Base-by-base conservation (phyloP, 768 basidiomycete species). In the Termitomyces sp. region DNA sequence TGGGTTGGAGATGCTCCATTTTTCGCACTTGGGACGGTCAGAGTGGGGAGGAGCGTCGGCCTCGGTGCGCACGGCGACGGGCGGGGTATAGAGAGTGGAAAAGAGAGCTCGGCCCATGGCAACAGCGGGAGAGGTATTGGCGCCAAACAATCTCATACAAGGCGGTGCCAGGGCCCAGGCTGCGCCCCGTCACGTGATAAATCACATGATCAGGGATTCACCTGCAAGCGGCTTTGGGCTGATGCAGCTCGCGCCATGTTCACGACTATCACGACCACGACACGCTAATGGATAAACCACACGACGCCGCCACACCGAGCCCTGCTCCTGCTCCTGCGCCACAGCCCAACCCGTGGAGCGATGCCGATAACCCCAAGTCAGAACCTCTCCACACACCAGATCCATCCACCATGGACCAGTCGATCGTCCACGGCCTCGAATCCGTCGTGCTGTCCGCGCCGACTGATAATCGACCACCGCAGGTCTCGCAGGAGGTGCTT, bases 101-200 rank as follows among this genome's bases (percentile, higher is more conserved):
- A 81, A 85, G 53, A 86, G 77, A 63, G 83, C 77, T 61, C 85
- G 83, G 64, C 85, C 85, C 85, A 86, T 86, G 33, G 54, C 69
- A 51, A 64, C 60, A 60, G 55, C 59, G 64, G 66, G 68, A 61
- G 63, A 64, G 63, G 44, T 64, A 64, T 61, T 62, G 60, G 59
- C 7, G 36, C 40, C 59, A 63, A 65, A 65, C 62, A 65, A 53
- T 20, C 61, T 61, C 61, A 65, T 20, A 36, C 2, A 59, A 52
- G 23, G 23, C 23, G 23, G 23, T 23, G 23, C 23, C 23, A n/a
- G n/a, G n/a, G n/a, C n/a, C n/a, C n/a, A 23, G 23, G 23, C 23
- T 23, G 23, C 23, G 23, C 23, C 23, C 23, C 23, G 23, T 23
- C 23, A 30, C 46, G 20, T 33, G 53, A 0, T 0, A 5, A 0